These are phyloP conservation scores for Glutinoglossum americanum DNA, from an alignment of 495 filamentous ascomycete genomes.

Conservation along the genomic window DNA sequence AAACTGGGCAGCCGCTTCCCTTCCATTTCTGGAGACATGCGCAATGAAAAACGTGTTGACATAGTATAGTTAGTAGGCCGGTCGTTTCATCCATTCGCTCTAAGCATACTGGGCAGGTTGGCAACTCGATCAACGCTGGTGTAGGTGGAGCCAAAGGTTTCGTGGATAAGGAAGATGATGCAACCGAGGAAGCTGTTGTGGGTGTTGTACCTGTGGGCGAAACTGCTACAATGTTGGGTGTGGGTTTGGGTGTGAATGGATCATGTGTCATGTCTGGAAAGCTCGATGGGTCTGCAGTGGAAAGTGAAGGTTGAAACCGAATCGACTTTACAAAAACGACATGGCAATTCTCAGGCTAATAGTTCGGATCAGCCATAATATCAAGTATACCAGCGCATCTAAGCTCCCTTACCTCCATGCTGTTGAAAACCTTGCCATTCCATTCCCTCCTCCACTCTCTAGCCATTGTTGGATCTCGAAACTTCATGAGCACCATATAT, in stretches of 20 bases:
- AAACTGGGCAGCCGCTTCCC: conserved; percentile 83
- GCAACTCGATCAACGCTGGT: conserved; percentile 70
- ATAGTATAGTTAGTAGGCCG: conserved; percentile 82
- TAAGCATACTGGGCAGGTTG: conserved; percentile 89
- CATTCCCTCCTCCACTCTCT: conserved; percentile 64
- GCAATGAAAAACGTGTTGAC: conserved; percentile 97
- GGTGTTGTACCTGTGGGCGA: conserved; percentile 20
- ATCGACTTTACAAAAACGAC: conserved; percentile 91
- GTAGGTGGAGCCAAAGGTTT: conserved; percentile 87
- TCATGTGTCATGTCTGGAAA: conserved; percentile 42
- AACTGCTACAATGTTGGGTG: conserved; percentile 9
- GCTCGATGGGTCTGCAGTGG: conserved; percentile 16
- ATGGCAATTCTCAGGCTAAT: conserved; percentile 83
- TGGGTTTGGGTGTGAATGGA: conserved; percentile 34
- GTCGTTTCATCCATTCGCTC: conserved; percentile 98
- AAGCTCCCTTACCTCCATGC: conserved; percentile 51
- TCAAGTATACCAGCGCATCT: neutral
- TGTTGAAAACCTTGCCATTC: conserved; percentile 89
- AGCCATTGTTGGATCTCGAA: conserved; percentile 51
- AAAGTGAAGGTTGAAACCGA: conserved; percentile 30
- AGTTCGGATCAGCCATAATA: conserved; percentile 10
- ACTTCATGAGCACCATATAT: conserved; percentile 97
- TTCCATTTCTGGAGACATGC: conserved; percentile 93
- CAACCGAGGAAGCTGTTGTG: conserved; percentile 21
- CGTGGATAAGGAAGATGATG: conserved; percentile 34